Percentiles rank a stretch among this genome's conserved stretches.
phyloP scores from a whole-genome alignment of 257 asterid species.

The Salvia splendens region DNA sequence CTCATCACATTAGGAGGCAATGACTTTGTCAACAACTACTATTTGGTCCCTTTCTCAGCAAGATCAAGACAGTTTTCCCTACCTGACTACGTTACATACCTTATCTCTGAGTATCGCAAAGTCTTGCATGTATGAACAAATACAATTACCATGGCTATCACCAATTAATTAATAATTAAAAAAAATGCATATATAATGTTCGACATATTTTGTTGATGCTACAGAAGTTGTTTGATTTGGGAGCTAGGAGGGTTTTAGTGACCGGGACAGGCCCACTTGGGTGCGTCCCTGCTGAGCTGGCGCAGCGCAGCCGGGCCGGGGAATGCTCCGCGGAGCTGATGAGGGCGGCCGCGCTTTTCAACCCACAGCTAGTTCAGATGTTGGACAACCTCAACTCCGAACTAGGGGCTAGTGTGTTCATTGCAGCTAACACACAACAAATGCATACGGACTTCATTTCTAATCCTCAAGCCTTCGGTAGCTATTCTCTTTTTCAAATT shows the following conservation, averaged over 20 bases:
- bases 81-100: slow-evolving; percentile 58
- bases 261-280: slow-evolving; percentile 90
- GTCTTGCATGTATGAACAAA: slow-evolving; percentile 29
- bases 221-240: slow-evolving; percentile 68
- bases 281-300: slow-evolving; percentile 84
- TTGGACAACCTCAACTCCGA: slow-evolving; percentile 46
- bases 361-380: slow-evolving; percentile 63
- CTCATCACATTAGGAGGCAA: slow-evolving; percentile 91
- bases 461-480: slow-evolving; percentile 75
- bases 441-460: slow-evolving; percentile 63
- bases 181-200: no score
- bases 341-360: slow-evolving; percentile 61
- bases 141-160: no score
- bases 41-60: slow-evolving; percentile 73
- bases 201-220: background rate
- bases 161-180: no score
- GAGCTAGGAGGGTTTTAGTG: slow-evolving; percentile 63
- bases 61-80: slow-evolving; percentile 77
- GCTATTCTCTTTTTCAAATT: background rate
- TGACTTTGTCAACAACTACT: slow-evolving; percentile 89
- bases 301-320: slow-evolving; percentile 61
- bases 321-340: slow-evolving; percentile 62
- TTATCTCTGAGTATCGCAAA: slow-evolving; percentile 75
- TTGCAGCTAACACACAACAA: slow-evolving; percentile 60
- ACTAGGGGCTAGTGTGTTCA: slow-evolving; percentile 58